Percentiles rank a stretch among this genome's conserved stretches.
phyloP scores from a whole-genome alignment of 2,329 filamentous ascomycete genomes.

The Paecilomyces dactylethromorphus region DNA sequence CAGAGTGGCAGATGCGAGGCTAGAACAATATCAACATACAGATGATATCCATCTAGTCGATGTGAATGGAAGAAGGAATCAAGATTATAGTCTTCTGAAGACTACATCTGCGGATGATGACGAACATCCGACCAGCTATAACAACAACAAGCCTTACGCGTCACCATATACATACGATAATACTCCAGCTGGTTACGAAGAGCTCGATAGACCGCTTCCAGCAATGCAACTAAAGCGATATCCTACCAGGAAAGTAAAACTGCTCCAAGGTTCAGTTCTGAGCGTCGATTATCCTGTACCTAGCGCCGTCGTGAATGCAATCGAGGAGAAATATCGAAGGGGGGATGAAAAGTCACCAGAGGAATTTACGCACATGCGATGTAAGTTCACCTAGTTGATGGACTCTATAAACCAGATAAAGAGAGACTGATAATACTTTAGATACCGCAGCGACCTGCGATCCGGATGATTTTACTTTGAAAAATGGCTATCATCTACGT shows the following conservation, averaged over 20 bases:
- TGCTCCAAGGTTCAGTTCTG: conserved; percentile 91
- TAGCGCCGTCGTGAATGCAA: conserved; percentile 93
- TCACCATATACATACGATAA: too few relatives aligned
- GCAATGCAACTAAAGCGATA: conserved; percentile 49
- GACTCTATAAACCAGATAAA: not conserved
- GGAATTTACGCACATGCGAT: conserved; percentile 97
- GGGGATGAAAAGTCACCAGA: conserved; percentile 80
- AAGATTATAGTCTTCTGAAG: too few relatives aligned
- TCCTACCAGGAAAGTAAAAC: conserved; percentile 94
- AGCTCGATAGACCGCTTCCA: too few relatives aligned
- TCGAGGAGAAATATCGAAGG: conserved; percentile 87
- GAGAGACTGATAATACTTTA: conserved; percentile 17
- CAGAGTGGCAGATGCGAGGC: too few relatives aligned
- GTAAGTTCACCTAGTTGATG: conserved; percentile 34
- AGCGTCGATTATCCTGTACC: conserved; percentile 97
- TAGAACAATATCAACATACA: too few relatives aligned
- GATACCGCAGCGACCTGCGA: conserved; percentile 96
- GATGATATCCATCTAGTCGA: too few relatives aligned
- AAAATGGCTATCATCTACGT: conserved; percentile 97
- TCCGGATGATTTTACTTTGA: conserved; percentile 95
- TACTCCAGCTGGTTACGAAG: too few relatives aligned
- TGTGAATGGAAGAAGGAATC: too few relatives aligned
- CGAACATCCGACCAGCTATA: too few relatives aligned
- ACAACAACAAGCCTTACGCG: too few relatives aligned
- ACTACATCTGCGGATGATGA: too few relatives aligned